Base-by-base conservation (phyloP, 495 filamentous ascomycete species). In the Penicillium longicatenatum region DNA sequence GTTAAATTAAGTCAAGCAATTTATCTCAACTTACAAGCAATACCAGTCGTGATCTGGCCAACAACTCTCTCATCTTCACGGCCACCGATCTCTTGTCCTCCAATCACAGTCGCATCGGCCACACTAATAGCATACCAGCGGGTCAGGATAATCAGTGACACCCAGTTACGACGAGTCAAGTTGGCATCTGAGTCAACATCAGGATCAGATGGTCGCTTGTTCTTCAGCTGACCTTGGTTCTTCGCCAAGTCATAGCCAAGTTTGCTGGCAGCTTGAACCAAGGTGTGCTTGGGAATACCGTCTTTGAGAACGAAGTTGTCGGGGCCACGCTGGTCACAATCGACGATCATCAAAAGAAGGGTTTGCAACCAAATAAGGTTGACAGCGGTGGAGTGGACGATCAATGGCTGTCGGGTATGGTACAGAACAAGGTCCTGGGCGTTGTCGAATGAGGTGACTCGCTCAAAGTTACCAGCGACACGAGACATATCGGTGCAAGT, bases 101-200 rank as follows among this genome's bases (percentile, higher is more conserved):
- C 69, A 17, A 88, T 75, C 12, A 88, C 78, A 59, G 75, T 86
- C 26, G 79, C 76, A 53, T 92, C 85, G 11, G 84, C 84, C 1
- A 83, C 87, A 62, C 84, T 86, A 41, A 87, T 79, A 16, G 89
- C 84, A 64, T 91, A 84, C 86, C 87, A 93, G 29, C 89, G 83
- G 54, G 90, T 86, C 55, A 96, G 72, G 63, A 89, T 84, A 46
- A 87, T 79, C 52, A 94, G 70, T 1, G 85, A 81, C 72, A 88
- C 90, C 89, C 90, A 96, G 47, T 83, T 83, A 37, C 90, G 83
- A 54, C 90, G 74, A 3, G 81, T 82, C 24, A 93, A 78, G 29
- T 86, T 86, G 50, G 88, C 84, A 51, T 89, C 86, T 8, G 88
- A 87, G 68, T 93, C 87, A 6, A 78, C 59, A 67, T 92, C 88